Evolutionary conservation across 1,284 basidiomycete species (phyloP).

Genomic region (Ustilago curta): DNA sequence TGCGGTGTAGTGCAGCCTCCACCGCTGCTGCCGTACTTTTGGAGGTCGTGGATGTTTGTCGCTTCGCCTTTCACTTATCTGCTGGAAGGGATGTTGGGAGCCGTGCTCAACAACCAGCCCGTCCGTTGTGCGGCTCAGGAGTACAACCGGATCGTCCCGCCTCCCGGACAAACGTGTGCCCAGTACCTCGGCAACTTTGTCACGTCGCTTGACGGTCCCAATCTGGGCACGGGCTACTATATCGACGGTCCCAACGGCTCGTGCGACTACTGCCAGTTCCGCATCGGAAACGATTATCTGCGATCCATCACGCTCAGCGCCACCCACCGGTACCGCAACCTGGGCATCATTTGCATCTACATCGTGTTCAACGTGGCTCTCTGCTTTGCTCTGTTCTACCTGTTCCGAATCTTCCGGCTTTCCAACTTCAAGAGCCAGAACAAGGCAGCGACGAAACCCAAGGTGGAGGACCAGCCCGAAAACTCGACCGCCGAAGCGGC

Average conservation of each 20-base stretch:
- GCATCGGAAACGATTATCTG: slow-evolving; percentile 75
- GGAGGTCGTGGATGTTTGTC: slow-evolving; percentile 70
- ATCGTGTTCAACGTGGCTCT: slow-evolving; percentile 74
- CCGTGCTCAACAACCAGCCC: slow-evolving; percentile 66
- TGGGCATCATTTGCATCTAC: slow-evolving; percentile 75
- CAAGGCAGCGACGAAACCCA: slow-evolving; percentile 20
- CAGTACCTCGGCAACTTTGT: slow-evolving; percentile 70
- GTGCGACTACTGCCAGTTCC: slow-evolving; percentile 71
- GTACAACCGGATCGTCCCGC: slow-evolving; percentile 69
- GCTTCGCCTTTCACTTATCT: slow-evolving; percentile 79
- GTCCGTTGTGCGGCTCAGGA: slow-evolving; percentile 71
- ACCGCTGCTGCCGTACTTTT: slow-evolving; percentile 56
- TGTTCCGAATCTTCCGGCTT: slow-evolving; percentile 55
- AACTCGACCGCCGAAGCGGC: slow-evolving; percentile 3
- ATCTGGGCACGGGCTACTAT: slow-evolving; percentile 53
- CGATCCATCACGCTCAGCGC: slow-evolving; percentile 36
- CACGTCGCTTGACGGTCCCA: slow-evolving; percentile 33
- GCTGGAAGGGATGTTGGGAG: slow-evolving; percentile 70
- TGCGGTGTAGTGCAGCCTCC: slow-evolving; percentile 71
- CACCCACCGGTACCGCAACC: slow-evolving; percentile 47
- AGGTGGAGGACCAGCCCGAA: not conserved
- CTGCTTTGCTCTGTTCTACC: slow-evolving; percentile 56
- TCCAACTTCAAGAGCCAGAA: slow-evolving; percentile 17
- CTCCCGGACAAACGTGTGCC: slow-evolving; percentile 70
- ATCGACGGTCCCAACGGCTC: slow-evolving; percentile 67